Evolutionary conservation across 2,329 filamentous ascomycete genomes (phyloP).

Genomic region (Calonectria montana): DNA sequence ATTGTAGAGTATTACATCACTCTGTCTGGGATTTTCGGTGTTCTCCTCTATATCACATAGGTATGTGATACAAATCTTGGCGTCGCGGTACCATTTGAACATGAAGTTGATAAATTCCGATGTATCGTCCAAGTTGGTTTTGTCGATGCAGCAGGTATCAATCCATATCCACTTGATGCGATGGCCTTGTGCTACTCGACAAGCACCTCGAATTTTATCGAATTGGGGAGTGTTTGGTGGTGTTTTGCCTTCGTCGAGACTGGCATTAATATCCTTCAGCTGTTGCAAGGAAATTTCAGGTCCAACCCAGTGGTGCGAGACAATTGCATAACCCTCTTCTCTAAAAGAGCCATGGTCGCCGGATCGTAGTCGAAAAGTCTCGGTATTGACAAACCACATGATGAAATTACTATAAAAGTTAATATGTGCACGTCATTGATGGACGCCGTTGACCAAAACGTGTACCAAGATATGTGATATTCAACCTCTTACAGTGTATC

Average conservation of each 20-base stretch:
- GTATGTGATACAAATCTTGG: background rate
- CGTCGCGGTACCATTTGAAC: background rate
- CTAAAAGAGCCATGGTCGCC: background rate
- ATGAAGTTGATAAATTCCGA: background rate
- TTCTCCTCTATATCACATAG: background rate
- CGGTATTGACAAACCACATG: background rate
- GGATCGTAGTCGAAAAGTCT: background rate
- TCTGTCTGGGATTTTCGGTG: background rate
- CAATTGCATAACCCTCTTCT: background rate
- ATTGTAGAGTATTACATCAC: background rate
- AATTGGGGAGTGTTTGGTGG: background rate
- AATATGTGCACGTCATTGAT: background rate
- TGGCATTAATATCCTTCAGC: background rate
- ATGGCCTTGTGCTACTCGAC: background rate
- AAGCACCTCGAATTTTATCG: background rate
- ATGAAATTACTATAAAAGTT: background rate
- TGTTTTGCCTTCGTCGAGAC: background rate
- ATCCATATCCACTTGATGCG: conserved; percentile 6
- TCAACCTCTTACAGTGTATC: background rate
- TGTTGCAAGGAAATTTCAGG: background rate
- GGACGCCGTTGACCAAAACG: background rate
- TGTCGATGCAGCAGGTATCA: background rate
- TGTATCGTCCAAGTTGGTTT: background rate
- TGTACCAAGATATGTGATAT: background rate
- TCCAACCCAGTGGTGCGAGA: background rate